Evolutionary conservation across 179 eudicot species (phyloP), one percentile per base, ranked within the genome.

Genomic region (Sideroxylon spinosum): DNA sequence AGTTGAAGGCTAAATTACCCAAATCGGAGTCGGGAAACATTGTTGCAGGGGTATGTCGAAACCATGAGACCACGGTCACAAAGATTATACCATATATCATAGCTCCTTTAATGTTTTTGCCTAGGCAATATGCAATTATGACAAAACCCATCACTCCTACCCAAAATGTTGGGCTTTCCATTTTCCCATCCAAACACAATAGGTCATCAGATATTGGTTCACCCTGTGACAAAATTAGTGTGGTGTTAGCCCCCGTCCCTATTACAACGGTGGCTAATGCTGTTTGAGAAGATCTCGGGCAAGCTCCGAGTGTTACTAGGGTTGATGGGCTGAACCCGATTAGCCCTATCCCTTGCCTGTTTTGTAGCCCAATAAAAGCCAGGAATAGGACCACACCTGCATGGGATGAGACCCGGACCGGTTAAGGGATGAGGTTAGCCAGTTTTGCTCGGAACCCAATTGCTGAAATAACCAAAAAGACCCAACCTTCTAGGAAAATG

Each of bases 51-150:
- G 93, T 89, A 81, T 88, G 78, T 6, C 98, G 84, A 25, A 90
- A 89, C 98, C 98, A 91, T 0, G 97, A 91, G 8, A 91, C 88
- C 32, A 80, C 89, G 0, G 98, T 93, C 0, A 93, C 97, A 69
- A 93, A 89, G 4, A 93, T 80, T 55, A 93, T 88, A 0, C 98
- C 98, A 84, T 93, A 93, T 14, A 93, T 93, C 97, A 93, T 93
- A 0, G 93, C 95, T 0, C 98, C 98, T 37, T 93, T 93, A 0
- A 91, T 72, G 60, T 92, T 86, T n/a, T 86, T 91, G 0, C 88
- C 85, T 0, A 90, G 55, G 77, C 95, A 91, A 55, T 89, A 92
- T 0, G 90, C 92, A 2, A 91, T 93, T 2, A 93, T 89, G 0
- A 93, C 84, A 78, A 93, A 91, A 6, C 98, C 98, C 0, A 90